Percentiles rank a stretch among this genome's conserved stretches.
Evolutionary conservation across 1,139 yeast genomes (phyloP).

Genomic region (Komagataea norvegica): DNA sequence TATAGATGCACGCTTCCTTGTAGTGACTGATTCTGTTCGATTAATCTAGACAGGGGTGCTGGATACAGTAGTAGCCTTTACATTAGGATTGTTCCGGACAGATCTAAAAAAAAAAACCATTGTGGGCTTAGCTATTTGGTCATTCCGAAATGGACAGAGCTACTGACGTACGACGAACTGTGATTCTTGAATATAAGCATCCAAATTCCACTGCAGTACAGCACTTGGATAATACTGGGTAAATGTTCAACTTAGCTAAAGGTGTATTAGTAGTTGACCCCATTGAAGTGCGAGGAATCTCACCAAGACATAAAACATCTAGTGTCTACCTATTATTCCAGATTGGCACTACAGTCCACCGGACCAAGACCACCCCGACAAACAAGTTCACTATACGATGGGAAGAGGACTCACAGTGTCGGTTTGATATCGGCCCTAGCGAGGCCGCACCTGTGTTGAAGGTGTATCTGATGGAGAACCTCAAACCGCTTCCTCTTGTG

Average conservation of each 20-base stretch:
- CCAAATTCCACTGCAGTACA: not conserved
- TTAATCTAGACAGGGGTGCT: too few species aligned
- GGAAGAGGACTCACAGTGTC: slow-evolving; percentile 23
- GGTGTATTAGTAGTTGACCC: slow-evolving; percentile 26
- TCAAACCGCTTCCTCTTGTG: slow-evolving; percentile 13
- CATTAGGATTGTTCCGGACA: too few species aligned
- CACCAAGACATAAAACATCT: not conserved
- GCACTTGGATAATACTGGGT: too few species aligned
- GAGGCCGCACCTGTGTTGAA: slow-evolving; percentile 12
- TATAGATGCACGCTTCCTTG: too few species aligned
- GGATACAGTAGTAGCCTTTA: too few species aligned
- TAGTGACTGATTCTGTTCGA: too few species aligned
- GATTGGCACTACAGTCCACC: slow-evolving; percentile 15
- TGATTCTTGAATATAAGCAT: not conserved
- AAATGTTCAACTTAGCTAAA: slow-evolving; percentile 15
- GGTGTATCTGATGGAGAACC: slow-evolving; percentile 17
- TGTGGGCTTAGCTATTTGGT: too few species aligned
- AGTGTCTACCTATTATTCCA: slow-evolving; percentile 21
- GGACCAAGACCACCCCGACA: slow-evolving; percentile 11
- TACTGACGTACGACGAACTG: too few species aligned
- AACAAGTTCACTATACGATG: slow-evolving; percentile 10
- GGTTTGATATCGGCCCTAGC: slow-evolving; percentile 21
- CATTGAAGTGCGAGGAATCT: slow-evolving; percentile 17
- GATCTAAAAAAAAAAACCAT: too few species aligned
- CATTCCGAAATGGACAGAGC: too few species aligned